Evolutionary conservation across 2,329 filamentous ascomycete species (phyloP), one percentile per base, ranked within the genome.

Genomic region (Hypoxylon sp.): DNA sequence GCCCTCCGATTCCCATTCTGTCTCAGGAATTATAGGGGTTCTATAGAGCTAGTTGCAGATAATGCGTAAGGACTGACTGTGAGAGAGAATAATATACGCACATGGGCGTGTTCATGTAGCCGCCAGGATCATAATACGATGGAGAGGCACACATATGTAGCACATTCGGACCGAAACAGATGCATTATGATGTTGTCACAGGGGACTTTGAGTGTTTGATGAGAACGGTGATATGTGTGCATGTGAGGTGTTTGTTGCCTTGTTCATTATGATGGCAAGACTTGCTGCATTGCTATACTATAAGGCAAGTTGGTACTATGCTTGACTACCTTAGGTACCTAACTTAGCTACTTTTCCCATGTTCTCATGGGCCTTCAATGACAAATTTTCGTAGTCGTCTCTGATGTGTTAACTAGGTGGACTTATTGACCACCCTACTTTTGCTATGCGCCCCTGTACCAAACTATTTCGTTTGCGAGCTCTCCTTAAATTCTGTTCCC

Each of bases 111-210:
- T 28, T 50, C 56, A 50, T 50, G 46, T 51, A 67, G 51, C 56
- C 68, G 62, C 65, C 51, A 34, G 59, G 62, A 62, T 56, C 45
- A 63, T 68, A 68, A 70, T 68, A 55, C 55, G 63, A 68, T 68
- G 59, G 60, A 60, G 65, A 63, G 53, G 51, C 36, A 61, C 34
- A 60, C n/a, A 58, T 43, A 30, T 30, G 28, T 30, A 43, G 38
- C 38, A 21, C 7, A 19, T 21, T 21, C 38, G 17, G 17, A 43
- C 17, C 17, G 38, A 21, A 43, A 9, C 48, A 51, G 4, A 49
- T 48, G 45, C 45, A 49, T 43, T 43, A 43, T 43, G 38, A 41
- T 43, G 38, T 7, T 43, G 38, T 43, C 21, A 21, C 21, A 17
- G 14, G 38, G n/a, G 38, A 43, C 34, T 21, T 21, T 3, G 3